Evolutionary conservation across 2,329 filamentous ascomycete species (phyloP).

Genomic region (Phialemoniopsis sp.): DNA sequence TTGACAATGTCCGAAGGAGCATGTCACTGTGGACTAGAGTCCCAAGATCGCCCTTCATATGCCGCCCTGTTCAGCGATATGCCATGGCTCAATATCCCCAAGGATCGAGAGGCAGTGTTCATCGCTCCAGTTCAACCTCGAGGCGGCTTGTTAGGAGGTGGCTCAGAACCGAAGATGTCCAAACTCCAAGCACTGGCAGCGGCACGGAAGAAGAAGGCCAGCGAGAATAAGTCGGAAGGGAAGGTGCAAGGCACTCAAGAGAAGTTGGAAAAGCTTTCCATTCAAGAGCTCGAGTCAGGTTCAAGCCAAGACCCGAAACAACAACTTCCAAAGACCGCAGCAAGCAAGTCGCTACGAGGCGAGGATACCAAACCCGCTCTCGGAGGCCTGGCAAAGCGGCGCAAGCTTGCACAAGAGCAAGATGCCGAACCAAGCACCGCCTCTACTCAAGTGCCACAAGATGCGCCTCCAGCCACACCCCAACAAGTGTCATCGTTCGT

Average conservation of each 20-base stretch:
- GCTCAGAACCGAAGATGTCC: slow-evolving; percentile 66
- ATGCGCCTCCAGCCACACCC: not conserved
- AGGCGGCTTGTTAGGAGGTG: slow-evolving; percentile 75
- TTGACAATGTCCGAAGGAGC: slow-evolving; percentile 12
- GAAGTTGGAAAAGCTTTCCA: slow-evolving; percentile 13
- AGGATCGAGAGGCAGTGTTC: slow-evolving; percentile 60
- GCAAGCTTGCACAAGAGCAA: slow-evolving; percentile 9
- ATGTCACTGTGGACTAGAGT: slow-evolving; percentile 4
- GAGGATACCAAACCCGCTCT: slow-evolving; percentile 10
- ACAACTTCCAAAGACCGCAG: slow-evolving; percentile 20
- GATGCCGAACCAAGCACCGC: not conserved
- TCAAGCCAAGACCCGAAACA: not conserved
- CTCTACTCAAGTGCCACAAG: not conserved
- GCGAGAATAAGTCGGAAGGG: slow-evolving; percentile 45
- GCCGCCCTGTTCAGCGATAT: slow-evolving; percentile 74
- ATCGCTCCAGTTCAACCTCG: slow-evolving; percentile 49
- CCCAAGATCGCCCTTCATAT: slow-evolving; percentile 23
- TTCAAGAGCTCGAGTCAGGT: slow-evolving; percentile 5
- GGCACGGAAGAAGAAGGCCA: slow-evolving; percentile 77
- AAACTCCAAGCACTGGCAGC: slow-evolving; percentile 90
- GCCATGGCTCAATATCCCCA: slow-evolving; percentile 76
- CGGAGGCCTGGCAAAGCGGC: slow-evolving; percentile 13
- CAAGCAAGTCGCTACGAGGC: slow-evolving; percentile 13
- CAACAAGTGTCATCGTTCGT: slow-evolving; percentile 8
- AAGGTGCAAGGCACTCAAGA: slow-evolving; percentile 19